Base-by-base conservation (phyloP, 2,329 filamentous ascomycete species). In the Epichloe coenophiala region DNA sequence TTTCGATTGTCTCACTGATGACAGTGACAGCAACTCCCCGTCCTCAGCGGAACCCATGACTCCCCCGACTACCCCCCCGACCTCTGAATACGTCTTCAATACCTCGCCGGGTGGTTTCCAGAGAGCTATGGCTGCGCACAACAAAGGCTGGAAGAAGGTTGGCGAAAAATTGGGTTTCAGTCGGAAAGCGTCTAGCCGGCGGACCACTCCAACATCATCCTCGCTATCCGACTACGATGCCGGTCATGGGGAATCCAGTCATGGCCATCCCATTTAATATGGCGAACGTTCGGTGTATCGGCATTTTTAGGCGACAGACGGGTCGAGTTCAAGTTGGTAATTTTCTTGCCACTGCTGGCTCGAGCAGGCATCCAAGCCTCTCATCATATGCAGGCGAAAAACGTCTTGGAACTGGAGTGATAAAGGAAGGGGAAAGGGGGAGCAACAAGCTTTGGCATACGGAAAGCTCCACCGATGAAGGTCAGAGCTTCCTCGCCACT, bases 11-110 rank as follows among this genome's bases (percentile, higher is more conserved):
- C 64, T 80, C 52, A 79, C 77, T 1, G 84, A 88, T 57, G 84
- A 87, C 61, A 84, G 77, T 53, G 77, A 75, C 51, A 74, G 75
- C n/a, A 73, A 73, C 51, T 81, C 80, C 48, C 71, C 78, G 36
- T 65, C 73, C 46, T 63, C 68, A 27, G 69, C 72, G 53, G 83
- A 84, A 60, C 83, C 75, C 3, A 82, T 88, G 72, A 89, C 86
- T 3, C 86, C 86, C 85, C 85, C 85, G 1, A 86, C 78, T 2
- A 86, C 82, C 86, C 36, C 84, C 36, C 84, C 84, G 0, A 78
- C 75, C 1, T 74, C 77, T 0, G 76, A 82, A 54, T 79, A 73
- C 67, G 63, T 67, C 3, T 75, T 77, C 55, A 68, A 67, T 54
- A 64, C 71, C 1, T 76, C 77, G 5, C 75, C 76, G 0, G 73